Percentiles rank a stretch among this genome's conserved stretches.
Evolutionary conservation across 768 basidiomycete species (phyloP).

Genomic region (Rhodotorula kratochvilovae): DNA sequence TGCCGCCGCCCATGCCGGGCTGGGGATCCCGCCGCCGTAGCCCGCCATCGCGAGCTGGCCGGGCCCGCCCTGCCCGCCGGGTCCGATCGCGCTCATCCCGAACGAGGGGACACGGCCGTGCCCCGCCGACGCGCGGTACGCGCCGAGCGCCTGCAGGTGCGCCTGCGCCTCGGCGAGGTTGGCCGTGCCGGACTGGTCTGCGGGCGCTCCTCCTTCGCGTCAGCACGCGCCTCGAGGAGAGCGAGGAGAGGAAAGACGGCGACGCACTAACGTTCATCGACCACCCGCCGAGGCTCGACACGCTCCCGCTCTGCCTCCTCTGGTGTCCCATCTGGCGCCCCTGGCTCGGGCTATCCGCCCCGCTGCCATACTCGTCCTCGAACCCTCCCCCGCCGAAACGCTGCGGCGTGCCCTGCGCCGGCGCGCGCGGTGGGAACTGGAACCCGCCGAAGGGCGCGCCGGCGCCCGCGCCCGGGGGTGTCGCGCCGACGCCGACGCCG

Average conservation of each 20-base stretch:
- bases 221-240: too few relatives aligned
- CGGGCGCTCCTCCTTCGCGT: neutral
- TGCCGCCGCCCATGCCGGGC: constrained; percentile 75
- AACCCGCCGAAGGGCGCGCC: too few relatives aligned
- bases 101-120: constrained; percentile 43
- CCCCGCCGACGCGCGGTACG: constrained; percentile 57
- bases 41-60: constrained; percentile 69
- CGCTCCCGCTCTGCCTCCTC: constrained; percentile 58
- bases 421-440: constrained; percentile 27
- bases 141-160: constrained; percentile 89
- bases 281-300: constrained; percentile 69
- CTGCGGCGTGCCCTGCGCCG: neutral
- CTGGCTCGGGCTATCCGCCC: constrained; percentile 62
- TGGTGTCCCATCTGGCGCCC: constrained; percentile 56
- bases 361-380: neutral
- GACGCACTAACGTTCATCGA: constrained; percentile 80
- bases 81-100: constrained; percentile 63
- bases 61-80: constrained; percentile 70
- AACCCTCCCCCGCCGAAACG: constrained; percentile 47
- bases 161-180: constrained; percentile 96
- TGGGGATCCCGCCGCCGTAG: constrained; percentile 64
- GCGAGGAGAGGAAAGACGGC: neutral
- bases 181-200: constrained; percentile 43
- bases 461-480: too few relatives aligned
- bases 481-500: too few relatives aligned